Evolutionary conservation across 305 asterid species (phyloP), one percentile per base, ranked within the genome.

Genomic region (Plantago lanceolata): DNA sequence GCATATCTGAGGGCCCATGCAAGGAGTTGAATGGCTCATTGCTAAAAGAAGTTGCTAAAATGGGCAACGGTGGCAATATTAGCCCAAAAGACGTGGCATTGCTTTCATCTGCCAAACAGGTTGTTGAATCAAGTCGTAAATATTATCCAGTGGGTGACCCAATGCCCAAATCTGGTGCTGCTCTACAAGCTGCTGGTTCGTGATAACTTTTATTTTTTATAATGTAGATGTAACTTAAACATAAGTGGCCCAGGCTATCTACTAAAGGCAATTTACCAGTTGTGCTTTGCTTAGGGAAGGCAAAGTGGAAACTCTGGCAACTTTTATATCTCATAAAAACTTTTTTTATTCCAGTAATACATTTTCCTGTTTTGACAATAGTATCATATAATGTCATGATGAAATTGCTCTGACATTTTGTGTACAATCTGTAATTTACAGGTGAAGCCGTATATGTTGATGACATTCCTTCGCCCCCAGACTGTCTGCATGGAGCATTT

Each of bases 151-250:
- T 92, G 12, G 98, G 98, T 53, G 87, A 80, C 79, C 82, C 95
- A 1, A 70, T 87, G 77, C 58, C 71, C 28, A 93, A 89, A 80
- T 61, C 33, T 53, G 96, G 94, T 59, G 86, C 96, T 71, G 63
- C 84, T 69, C 67, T 89, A 45, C 98, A 92, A 82, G 96, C 96
- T 75, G 79, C 96, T 57, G 99, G 97, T 89, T 65, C 26, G 80
- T 74, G 28, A 8, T 64, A 19, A 40, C 63, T 65, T 16, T 66
- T 61, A n/a, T 31, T 59, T 73, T 45, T 44, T 16, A 11, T 21
- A 16, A 21, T 54, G n/a, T 12, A 18, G 33, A 53, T 69, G 37
- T 43, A 28, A 53, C 48, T 71, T 57, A 33, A 66, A 48, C 21
- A 57, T 28, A 59, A 66, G 31, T 20, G 26, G 2, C 20, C 48